Percentiles rank a stretch among this genome's conserved stretches.
phyloP scores from a whole-genome alignment of 495 filamentous ascomycete species.

The Aspergillus sparsus region DNA sequence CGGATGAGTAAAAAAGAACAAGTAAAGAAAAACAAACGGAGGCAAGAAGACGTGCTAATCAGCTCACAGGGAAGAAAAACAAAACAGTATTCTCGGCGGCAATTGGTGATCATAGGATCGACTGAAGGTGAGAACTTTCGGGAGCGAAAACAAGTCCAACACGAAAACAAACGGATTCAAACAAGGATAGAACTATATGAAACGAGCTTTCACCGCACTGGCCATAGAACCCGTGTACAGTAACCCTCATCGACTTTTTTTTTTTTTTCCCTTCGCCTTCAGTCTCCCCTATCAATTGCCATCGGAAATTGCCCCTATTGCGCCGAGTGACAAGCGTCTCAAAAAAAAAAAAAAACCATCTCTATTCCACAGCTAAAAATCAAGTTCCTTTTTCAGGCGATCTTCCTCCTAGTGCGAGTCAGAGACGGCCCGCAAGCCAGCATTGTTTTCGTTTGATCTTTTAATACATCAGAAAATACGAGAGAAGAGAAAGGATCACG shows the following conservation, averaged over 20 bases:
- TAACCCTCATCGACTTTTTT: slow-evolving; percentile 23
- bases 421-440: slow-evolving; percentile 49
- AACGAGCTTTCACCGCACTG: slow-evolving; percentile 30
- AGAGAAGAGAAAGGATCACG: slow-evolving; percentile 41
- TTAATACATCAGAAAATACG: slow-evolving; percentile 55
- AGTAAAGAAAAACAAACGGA: slow-evolving; percentile 12
- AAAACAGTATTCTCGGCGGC: slow-evolving; percentile 17
- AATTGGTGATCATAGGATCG: slow-evolving; percentile 8
- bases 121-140: slow-evolving; percentile 9
- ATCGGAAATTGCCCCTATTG: slow-evolving; percentile 18
- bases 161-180: slow-evolving; percentile 28
- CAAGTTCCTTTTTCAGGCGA: slow-evolving; percentile 51
- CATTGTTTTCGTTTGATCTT: slow-evolving; percentile 47
- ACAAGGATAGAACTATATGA: slow-evolving; percentile 35
- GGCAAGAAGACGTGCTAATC: slow-evolving; percentile 15
- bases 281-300: slow-evolving; percentile 15
- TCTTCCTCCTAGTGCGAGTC: slow-evolving; percentile 51
- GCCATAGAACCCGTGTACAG: slow-evolving; percentile 29
- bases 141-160: slow-evolving; percentile 16
- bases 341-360: slow-evolving; percentile 32
- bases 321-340: slow-evolving; percentile 29
- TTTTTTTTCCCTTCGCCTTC: slow-evolving; percentile 18
- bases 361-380: slow-evolving; percentile 52
- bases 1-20: slow-evolving; percentile 17
- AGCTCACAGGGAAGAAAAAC: slow-evolving; percentile 3